Evolutionary conservation across 164 flowering plant species (phyloP), one percentile per base, ranked within the genome.

Genomic region (Vitis riparia): DNA sequence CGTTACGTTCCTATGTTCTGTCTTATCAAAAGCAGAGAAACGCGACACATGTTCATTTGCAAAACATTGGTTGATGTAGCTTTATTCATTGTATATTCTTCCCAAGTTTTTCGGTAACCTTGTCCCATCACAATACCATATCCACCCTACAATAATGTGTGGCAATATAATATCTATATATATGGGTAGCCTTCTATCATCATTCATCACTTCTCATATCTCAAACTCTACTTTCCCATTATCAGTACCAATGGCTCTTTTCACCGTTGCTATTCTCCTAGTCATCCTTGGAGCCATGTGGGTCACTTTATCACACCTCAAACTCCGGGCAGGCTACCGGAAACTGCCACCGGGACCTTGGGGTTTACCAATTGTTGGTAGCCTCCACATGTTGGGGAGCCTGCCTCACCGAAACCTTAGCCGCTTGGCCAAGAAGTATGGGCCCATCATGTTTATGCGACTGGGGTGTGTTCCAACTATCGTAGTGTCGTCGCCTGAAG

Each of bases 291-390:
- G 55, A 51, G 12, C 11, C 55, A 12, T 9, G 14, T 51, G 27
- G 27, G 27, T 23, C 27, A 15, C 11, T 51, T 3, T 11, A 11
- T 51, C 55, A 51, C 14, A 12, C 11, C 11, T 2, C 0, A 10
- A 12, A 23, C 55, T 12, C 4, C 14, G 55, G 12, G 12, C 55
- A 12, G 14, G 14, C 55, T 51, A 15, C 14, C 55, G 4, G 14
- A 51, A 51, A 51, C 59, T 74, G 32, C 78, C 80, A 15, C 80
- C 78, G 2, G 78, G 78, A 1, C 80, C 83, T 0, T 23, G 1
- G 15, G 75, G 73, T 0, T 9, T 77, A 0, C 83, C 83, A 1
- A 55, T 80, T 13, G 32, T 77, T 2, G 80, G 83, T 15, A 74
- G 69, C 72, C 70, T 80, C 30, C 76, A 55, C 61, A 51, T 57